Conservation (phyloP, 2,329 filamentous ascomycete genomes). For the Aspergillus fijiensis region DNA sequence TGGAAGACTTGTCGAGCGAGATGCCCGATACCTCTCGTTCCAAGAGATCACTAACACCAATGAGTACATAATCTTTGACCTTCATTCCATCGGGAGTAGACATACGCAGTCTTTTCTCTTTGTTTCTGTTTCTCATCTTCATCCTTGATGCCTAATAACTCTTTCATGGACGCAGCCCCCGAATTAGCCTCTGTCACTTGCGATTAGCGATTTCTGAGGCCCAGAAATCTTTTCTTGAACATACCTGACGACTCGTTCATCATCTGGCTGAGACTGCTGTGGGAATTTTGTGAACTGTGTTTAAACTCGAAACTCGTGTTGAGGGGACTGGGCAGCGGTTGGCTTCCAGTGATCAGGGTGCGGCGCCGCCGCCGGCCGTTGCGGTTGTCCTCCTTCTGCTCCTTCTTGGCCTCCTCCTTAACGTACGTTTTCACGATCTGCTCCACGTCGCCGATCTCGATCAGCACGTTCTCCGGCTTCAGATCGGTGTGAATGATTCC, state of each 20-base stretch:
- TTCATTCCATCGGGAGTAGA: neutral
- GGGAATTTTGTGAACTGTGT: constrained; percentile 62
- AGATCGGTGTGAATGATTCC: constrained; percentile 98
- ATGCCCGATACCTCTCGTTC: constrained; percentile 94
- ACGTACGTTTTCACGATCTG: constrained; percentile 97
- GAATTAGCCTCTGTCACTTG: constrained; percentile 25
- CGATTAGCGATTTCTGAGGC: constrained; percentile 27
- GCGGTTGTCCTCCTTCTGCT: constrained; percentile 83
- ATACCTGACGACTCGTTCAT: constrained; percentile 70
- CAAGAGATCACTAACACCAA: constrained; percentile 69
- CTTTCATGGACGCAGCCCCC: constrained; percentile 57
- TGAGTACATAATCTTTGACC: constrained; percentile 11
- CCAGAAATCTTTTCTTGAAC: constrained; percentile 37
- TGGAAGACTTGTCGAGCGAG: constrained; percentile 74
- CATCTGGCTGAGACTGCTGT: constrained; percentile 79
- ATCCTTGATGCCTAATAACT: constrained; percentile 53
- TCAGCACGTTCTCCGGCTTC: constrained; percentile 96
- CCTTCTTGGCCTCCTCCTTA: constrained; percentile 64
- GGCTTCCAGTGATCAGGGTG: constrained; percentile 94
- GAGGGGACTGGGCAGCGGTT: constrained; percentile 90
- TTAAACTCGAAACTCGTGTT: constrained; percentile 81
- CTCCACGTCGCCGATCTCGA: constrained; percentile 98
- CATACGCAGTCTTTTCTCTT: constrained; percentile 91
- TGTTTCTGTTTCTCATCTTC: constrained; percentile 71
- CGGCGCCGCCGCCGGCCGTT: constrained; percentile 86